A percentile compares a stretch with the other conserved stretches of the same genome.
Evolutionary conservation across 371 early-diverging fungal species (phyloP).

Genomic region (Saksenaea oblongispora): DNA sequence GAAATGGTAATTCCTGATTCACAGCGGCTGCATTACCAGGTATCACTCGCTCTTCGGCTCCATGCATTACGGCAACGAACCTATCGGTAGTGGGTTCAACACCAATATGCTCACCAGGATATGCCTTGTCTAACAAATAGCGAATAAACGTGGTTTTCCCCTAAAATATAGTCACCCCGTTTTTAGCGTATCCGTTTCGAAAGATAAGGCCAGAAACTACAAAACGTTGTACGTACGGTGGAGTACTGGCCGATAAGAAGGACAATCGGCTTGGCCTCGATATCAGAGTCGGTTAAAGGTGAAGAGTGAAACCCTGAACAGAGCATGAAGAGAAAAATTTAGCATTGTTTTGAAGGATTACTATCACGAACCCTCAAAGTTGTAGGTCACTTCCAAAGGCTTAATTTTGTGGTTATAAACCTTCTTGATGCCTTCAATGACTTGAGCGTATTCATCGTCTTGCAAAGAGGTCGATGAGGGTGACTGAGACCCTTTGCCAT

Average conservation of each 20-base stretch:
- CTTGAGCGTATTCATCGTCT: constrained; percentile 59
- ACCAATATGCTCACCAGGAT: constrained; percentile 89
- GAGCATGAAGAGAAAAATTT: neutral
- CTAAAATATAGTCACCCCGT: constrained; percentile 22
- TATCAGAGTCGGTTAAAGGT: constrained; percentile 78
- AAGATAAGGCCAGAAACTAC: neutral
- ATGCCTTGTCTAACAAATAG: constrained; percentile 78
- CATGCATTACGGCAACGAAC: constrained; percentile 85
- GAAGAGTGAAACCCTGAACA: constrained; percentile 71
- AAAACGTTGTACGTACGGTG: constrained; percentile 45
- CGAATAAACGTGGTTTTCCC: constrained; percentile 89
- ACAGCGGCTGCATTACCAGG: constrained; percentile 92
- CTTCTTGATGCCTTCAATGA: constrained; percentile 68
- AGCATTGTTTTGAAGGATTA: neutral
- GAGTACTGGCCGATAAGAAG: constrained; percentile 87
- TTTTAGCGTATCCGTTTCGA: neutral
- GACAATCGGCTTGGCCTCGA: constrained; percentile 85
- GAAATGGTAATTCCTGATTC: constrained; percentile 78
- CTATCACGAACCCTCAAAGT: constrained; percentile 62
- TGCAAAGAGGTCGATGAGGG: constrained; percentile 11
- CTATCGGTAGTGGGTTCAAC: constrained; percentile 89
- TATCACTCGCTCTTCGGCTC: constrained; percentile 68
- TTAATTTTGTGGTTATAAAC: constrained; percentile 74
- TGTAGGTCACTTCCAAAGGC: constrained; percentile 74
- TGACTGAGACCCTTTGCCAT: constrained; percentile 14